phyloP scores from a whole-genome alignment of 2,329 filamentous ascomycete species.

The Fusarium sp. region DNA sequence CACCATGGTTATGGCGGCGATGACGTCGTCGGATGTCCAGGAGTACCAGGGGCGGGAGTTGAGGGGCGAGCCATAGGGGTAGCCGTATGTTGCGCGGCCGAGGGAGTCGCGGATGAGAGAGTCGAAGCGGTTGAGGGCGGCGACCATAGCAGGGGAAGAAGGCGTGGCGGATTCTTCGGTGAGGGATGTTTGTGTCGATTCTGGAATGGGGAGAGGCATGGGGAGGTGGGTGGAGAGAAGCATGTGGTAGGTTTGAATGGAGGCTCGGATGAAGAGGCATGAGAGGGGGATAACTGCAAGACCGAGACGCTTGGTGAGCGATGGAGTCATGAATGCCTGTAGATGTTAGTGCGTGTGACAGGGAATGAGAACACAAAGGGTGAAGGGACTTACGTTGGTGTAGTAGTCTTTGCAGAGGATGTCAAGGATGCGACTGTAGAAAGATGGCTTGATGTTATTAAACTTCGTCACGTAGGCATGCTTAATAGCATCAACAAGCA shows the following conservation, averaged over 20 bases:
- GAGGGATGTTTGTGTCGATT: constrained; percentile 74
- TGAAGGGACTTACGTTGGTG: constrained; percentile 74
- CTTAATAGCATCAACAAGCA: constrained; percentile 96
- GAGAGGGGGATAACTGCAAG: constrained; percentile 92
- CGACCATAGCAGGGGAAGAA: constrained; percentile 79
- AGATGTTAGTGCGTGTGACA: constrained; percentile 15
- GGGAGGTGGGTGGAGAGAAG: constrained; percentile 90
- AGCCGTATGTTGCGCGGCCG: constrained; percentile 77
- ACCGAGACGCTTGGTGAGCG: constrained; percentile 88
- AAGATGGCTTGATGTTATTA: constrained; percentile 92
- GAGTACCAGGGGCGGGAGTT: constrained; percentile 61
- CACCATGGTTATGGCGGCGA: constrained; percentile 83
- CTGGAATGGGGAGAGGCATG: constrained; percentile 73
- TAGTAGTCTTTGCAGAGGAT: constrained; percentile 98
- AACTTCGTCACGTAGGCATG: constrained; percentile 99
- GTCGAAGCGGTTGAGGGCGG: constrained; percentile 84
- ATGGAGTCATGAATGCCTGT: constrained; percentile 89
- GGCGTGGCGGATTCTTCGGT: constrained; percentile 72
- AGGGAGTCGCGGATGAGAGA: constrained; percentile 80
- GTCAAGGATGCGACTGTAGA: constrained; percentile 92
- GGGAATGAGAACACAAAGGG: background rate
- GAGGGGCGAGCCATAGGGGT: constrained; percentile 58
- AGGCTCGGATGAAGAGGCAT: constrained; percentile 94
- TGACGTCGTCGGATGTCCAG: constrained; percentile 78
- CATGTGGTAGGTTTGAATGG: constrained; percentile 98